Base-by-base conservation (phyloP, 768 basidiomycete species). In the Mycena haematopus region DNA sequence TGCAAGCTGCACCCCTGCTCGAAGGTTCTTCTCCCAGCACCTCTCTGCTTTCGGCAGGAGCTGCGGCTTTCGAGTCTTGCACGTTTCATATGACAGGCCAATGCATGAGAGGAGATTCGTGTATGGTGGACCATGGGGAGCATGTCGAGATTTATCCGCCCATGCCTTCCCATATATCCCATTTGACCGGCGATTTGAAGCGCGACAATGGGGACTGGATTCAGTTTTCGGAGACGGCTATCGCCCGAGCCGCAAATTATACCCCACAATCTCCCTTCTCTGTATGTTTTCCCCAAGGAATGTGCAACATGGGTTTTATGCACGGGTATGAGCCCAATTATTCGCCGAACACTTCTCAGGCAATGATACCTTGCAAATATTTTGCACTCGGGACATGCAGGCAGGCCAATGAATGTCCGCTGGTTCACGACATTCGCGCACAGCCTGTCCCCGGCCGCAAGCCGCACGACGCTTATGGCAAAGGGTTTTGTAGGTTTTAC, bases 21-120 rank as follows among this genome's bases (percentile, higher is more conserved):
- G 21, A 63, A 25, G 13, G 9, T 38, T 47, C 57, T 19, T 40
- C 49, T 8, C 51, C 35, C 19, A 17, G 3, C 13, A 11, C 24
- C 0, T 15, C 38, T 24, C 13, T 19, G 14, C 3, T 49, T 29
- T 61, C 56, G 1, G 46, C 36, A 13, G 27, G 0, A 8, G 58
- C 58, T 15, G 11, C 56, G 10, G 36, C 33, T 15, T 67, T 67
- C 19, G 58, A 67, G 51, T 51, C 62, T 8, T 64, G 66, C 22
- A 58, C 47, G 24, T 64, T 54, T 44, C 45, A 29, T 15, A 19
- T 22, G 2, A 64, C 66, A 25, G 66, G 62, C 2, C 33, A 17
- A 40, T 64, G 66, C 36, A 21, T 36, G 8, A 45, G 62, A n/a
- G 65, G 58, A 33, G 62, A 67, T 45, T 44, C 44, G 14, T 63